A percentile compares a stretch with the other conserved stretches of the same genome.
phyloP scores from a whole-genome alignment of 345 rosid genomes.

The Diplotaxis tenuifolia region DNA sequence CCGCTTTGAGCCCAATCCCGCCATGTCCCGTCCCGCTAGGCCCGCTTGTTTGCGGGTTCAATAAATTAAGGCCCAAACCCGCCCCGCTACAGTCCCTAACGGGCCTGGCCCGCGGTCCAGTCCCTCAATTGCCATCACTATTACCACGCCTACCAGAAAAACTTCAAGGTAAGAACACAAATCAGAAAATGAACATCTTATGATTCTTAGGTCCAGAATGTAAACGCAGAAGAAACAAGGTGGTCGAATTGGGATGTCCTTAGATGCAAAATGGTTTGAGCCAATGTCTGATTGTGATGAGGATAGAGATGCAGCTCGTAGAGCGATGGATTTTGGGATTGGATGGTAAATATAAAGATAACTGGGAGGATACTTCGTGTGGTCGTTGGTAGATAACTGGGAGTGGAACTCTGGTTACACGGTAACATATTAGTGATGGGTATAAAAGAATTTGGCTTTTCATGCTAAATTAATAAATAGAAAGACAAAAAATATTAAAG shows the following conservation, averaged over 20 bases:
- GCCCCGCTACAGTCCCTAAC: too few relatives aligned
- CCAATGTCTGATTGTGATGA: constrained; percentile 62
- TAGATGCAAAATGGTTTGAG: constrained; percentile 89
- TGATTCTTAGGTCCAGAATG: neutral
- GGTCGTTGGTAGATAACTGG: constrained; percentile 96
- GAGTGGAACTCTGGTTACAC: constrained; percentile 96
- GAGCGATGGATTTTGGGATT: constrained; percentile 76
- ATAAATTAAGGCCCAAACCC: too few relatives aligned
- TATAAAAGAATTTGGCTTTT: too few relatives aligned
- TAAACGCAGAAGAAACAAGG: constrained; percentile 56
- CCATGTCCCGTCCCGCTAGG: too few relatives aligned
- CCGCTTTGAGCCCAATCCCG: too few relatives aligned
- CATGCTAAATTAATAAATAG: too few relatives aligned
- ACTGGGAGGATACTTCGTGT: constrained; percentile 72
- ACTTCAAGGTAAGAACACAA: constrained; percentile 88
- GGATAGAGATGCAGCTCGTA: constrained; percentile 75
- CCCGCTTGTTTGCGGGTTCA: too few relatives aligned
- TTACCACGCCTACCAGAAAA: constrained; percentile 56
- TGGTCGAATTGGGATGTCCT: constrained; percentile 69
- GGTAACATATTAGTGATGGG: too few relatives aligned
- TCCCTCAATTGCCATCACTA: too few relatives aligned
- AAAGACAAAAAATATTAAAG: too few relatives aligned
- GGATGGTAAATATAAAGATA: constrained; percentile 64
- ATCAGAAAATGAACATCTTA: too few relatives aligned
- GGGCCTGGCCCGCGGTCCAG: too few relatives aligned